Conservation (phyloP, 2,329 filamentous ascomycete species). For the Xylariaceae sp. region DNA sequence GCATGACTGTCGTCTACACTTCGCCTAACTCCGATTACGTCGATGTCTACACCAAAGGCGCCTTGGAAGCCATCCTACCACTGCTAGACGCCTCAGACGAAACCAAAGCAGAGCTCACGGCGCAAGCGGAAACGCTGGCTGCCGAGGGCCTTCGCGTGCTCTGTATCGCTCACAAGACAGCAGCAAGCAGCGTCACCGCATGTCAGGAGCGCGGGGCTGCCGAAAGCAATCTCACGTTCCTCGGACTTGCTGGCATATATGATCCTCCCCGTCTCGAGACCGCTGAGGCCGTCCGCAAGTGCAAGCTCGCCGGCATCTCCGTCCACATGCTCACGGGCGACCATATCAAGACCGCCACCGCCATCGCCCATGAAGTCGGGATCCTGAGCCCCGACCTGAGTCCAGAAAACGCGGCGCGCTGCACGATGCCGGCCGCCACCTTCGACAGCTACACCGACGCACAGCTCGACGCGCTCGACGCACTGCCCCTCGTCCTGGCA, state of each 20-base stretch:
- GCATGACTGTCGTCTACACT: slow-evolving; percentile 67
- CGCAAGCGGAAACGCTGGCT: slow-evolving; percentile 52
- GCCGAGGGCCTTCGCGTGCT: slow-evolving; percentile 64
- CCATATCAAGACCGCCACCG: slow-evolving; percentile 62
- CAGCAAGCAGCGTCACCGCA: slow-evolving; percentile 31
- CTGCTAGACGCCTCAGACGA: slow-evolving; percentile 44
- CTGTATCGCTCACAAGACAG: slow-evolving; percentile 54
- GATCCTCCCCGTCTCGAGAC: slow-evolving; percentile 68
- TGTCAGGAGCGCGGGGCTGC: slow-evolving; percentile 47
- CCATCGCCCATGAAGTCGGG: slow-evolving; percentile 62
- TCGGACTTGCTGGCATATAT: slow-evolving; percentile 69
- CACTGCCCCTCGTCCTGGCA: slow-evolving; percentile 63
- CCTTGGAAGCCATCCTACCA: slow-evolving; percentile 53
- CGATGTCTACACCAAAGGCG: slow-evolving; percentile 54
- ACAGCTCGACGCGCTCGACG: slow-evolving; percentile 57
- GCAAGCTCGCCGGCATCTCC: slow-evolving; percentile 57
- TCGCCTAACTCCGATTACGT: slow-evolving; percentile 29
- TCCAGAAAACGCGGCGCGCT: slow-evolving; percentile 34
- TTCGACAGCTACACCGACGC: slow-evolving; percentile 60
- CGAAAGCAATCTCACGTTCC: slow-evolving; percentile 56
- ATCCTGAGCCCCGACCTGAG: slow-evolving; percentile 43
- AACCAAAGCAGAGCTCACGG: slow-evolving; percentile 41
- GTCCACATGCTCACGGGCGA: slow-evolving; percentile 70
- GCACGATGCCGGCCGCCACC: slow-evolving; percentile 57
- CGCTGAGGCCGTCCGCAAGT: slow-evolving; percentile 54